Percentiles rank a stretch among this genome's conserved stretches.
These are phyloP conservation scores for Daldinia caldariorum DNA, from an alignment of 495 filamentous ascomycete species.

Conservation along the genomic window DNA sequence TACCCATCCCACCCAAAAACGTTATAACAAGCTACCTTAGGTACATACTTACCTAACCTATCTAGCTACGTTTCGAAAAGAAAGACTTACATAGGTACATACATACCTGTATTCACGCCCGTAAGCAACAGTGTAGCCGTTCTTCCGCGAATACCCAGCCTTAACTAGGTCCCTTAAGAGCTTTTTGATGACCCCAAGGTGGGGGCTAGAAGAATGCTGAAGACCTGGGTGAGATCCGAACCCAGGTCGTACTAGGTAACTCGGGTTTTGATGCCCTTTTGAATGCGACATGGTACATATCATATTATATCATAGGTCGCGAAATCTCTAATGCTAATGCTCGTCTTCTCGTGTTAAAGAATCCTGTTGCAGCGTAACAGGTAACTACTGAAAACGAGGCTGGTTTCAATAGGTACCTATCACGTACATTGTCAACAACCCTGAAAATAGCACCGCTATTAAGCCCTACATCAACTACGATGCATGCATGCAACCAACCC, in stretches of 20 bases:
- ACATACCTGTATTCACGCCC: too few relatives aligned
- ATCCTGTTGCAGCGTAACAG: too few relatives aligned
- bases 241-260: not conserved
- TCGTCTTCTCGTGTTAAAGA: too few relatives aligned
- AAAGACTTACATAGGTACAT: too few relatives aligned
- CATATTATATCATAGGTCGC: not conserved
- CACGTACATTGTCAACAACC: too few relatives aligned
- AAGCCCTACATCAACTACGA: not conserved
- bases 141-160: not conserved
- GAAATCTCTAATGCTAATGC: too few relatives aligned
- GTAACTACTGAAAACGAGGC: too few relatives aligned
- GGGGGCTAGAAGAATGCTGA: not conserved
- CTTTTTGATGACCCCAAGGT: not conserved
- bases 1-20: constrained; percentile 10
- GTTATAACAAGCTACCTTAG: constrained; percentile 38
- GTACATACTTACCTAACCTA: too few relatives aligned
- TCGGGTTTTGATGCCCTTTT: constrained; percentile 10
- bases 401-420: too few relatives aligned
- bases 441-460: not conserved
- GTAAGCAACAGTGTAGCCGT: not conserved
- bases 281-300: not conserved
- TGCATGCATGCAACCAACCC: not conserved
- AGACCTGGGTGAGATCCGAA: not conserved
- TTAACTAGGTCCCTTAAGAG: too few relatives aligned
- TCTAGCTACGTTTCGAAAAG: constrained; percentile 21